Conservation (phyloP, 768 basidiomycete genomes). For the Imleria badia region DNA sequence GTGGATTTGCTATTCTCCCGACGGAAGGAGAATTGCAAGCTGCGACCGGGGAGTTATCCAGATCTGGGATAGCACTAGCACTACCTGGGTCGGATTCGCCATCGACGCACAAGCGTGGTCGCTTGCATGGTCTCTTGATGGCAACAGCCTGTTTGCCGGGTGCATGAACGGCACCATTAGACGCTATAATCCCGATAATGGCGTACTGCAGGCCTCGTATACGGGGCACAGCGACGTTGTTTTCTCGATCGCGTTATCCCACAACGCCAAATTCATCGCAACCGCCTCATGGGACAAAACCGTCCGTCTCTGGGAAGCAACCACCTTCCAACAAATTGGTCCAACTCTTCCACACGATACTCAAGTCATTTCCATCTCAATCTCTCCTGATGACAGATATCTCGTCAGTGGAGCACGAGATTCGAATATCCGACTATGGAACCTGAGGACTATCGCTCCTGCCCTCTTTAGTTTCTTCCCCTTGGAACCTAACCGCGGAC, state of each 20-base stretch:
- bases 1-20: constrained; percentile 20
- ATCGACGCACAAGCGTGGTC: constrained; percentile 21
- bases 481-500: constrained; percentile 12
- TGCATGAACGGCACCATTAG: constrained; percentile 18
- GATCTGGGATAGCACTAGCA: constrained; percentile 11
- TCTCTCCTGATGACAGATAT: constrained; percentile 14
- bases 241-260: constrained; percentile 21
- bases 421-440: constrained; percentile 14
- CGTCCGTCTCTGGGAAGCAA: constrained; percentile 27
- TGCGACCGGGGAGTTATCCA: constrained; percentile 19
- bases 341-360: constrained; percentile 15
- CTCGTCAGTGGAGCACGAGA: constrained; percentile 22
- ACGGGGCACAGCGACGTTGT: constrained; percentile 20
- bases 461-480: constrained; percentile 12
- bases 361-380: constrained; percentile 8
- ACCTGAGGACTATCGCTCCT: constrained; percentile 11
- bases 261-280: constrained; percentile 18
- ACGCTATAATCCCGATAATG: constrained; percentile 8
- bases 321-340: constrained; percentile 17
- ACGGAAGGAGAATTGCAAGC: constrained; percentile 19
- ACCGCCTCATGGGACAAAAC: constrained; percentile 31
- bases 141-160: constrained; percentile 16
- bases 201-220: neutral
- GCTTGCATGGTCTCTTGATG: constrained; percentile 19
- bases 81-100: neutral